Conservation (phyloP, 1,284 basidiomycete species). For the Psilocybe mexicana region DNA sequence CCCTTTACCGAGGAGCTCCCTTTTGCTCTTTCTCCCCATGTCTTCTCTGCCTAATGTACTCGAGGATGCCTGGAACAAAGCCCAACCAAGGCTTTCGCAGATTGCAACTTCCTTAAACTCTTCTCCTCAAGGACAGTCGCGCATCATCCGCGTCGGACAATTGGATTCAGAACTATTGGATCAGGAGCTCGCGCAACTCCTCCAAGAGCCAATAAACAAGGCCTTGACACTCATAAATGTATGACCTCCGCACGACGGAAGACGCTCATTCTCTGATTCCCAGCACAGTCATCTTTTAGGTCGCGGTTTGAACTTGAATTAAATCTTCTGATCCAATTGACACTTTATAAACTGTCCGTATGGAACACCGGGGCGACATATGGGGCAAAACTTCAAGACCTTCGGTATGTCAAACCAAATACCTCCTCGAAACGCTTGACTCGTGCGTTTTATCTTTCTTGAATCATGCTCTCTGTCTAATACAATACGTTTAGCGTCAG, state of each 20-base stretch:
- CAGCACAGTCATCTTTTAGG: conserved; percentile 57
- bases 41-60: conserved; percentile 15
- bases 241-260: conserved; percentile 29
- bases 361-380: conserved; percentile 86
- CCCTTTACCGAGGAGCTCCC: not conserved
- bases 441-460: conserved; percentile 31
- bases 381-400: conserved; percentile 88
- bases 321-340: conserved; percentile 71
- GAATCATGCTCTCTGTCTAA: not conserved
- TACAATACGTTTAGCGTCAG: conserved; percentile 46
- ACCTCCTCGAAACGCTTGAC: conserved; percentile 27
- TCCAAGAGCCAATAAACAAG: conserved; percentile 82
- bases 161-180: conserved; percentile 94
- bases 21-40: conserved; percentile 5
- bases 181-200: conserved; percentile 81
- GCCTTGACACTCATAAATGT: conserved; percentile 76
- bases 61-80: conserved; percentile 65
- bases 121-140: conserved; percentile 34
- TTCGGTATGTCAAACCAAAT: conserved; percentile 54
- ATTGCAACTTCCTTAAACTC: conserved; percentile 43
- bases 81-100: conserved; percentile 52
- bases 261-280: conserved; percentile 9
- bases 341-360: conserved; percentile 83
- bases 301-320: conserved; percentile 82
- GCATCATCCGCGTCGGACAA: conserved; percentile 83